A percentile compares a stretch with the other conserved stretches of the same genome.
These are phyloP conservation scores for Sporothrix sp. DNA, from an alignment of 2,329 filamentous ascomycete species.

Conservation along the genomic window DNA sequence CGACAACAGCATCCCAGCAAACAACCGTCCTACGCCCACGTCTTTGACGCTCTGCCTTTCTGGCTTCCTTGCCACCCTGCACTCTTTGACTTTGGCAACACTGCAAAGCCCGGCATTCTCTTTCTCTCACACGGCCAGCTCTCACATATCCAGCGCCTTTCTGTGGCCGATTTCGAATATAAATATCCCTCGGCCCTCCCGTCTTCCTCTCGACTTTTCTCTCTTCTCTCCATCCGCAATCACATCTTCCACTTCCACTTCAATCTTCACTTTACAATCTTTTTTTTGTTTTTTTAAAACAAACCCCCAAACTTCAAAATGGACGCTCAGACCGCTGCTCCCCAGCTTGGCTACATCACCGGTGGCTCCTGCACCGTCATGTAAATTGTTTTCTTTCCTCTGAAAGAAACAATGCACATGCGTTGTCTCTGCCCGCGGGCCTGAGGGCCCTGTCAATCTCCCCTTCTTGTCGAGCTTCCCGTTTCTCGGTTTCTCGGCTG, in stretches of 20 bases:
- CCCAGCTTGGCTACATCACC: slow-evolving; percentile 22
- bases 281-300: slow-evolving; percentile 3
- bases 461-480: too few relatives aligned
- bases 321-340: slow-evolving; percentile 16
- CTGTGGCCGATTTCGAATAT: slow-evolving; percentile 13
- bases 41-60: not conserved
- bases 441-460: not conserved
- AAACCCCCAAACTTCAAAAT: slow-evolving; percentile 10
- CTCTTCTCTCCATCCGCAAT: slow-evolving; percentile 19
- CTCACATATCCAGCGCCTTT: not conserved
- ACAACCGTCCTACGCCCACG: not conserved
- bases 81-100: not conserved
- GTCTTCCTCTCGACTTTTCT: slow-evolving; percentile 5
- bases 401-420: not conserved
- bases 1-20: not conserved
- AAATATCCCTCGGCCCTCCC: slow-evolving; percentile 13
- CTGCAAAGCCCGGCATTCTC: not conserved
- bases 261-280: too few relatives aligned
- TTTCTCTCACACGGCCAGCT: not conserved
- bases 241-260: slow-evolving; percentile 3
- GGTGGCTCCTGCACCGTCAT: slow-evolving; percentile 27
- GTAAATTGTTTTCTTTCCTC: slow-evolving; percentile 21
- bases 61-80: not conserved
- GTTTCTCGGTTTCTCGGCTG: too few relatives aligned
- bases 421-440: not conserved